Base-by-base conservation (phyloP, 768 basidiomycete genomes). In the Pholiota molesta region DNA sequence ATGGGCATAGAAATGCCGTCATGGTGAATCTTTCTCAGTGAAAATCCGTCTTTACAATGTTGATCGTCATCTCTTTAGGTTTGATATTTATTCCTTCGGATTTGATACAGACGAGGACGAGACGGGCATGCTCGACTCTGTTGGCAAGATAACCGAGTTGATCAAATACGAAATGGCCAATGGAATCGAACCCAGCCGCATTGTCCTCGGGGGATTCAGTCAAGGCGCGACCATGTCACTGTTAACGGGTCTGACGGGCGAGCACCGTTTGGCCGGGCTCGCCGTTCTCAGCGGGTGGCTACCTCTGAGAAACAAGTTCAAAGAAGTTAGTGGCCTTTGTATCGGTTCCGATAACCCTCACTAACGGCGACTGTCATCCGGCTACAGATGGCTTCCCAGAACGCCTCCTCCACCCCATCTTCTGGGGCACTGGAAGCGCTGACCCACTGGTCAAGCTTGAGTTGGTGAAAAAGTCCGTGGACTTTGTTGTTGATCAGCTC, bases 171-270 rank as follows among this genome's bases (percentile, higher is more conserved):
- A 98, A 74, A 79, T 95, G 51, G 64, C 57, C 52, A 79, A 81
- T 8, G 92, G 92, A 35, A 85, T 90, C 56, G 81, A 86, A 9
- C 76, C 89, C 26, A 79, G 81, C 58, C 85, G 90, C 55, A 90
- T 97, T 68, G 83, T 97, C 33, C 74, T 98, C 23, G 94, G 93
- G 37, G 95, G 95, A 10, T 97, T 96, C 77, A 90, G 88, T 62
- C 95, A 97, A 72, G 95, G 93, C 39, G 92, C 81, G 42, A 85
- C 88, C 23, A 88, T 96, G 80, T 82, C 87, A 8, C 78, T 95
- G n/a, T 75, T 95, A 53, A 86, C 87, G 3, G 93, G 87, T 8
- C 77, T 96, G 60, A 90, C 86, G 1, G 79, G 78, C 2, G 85
- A 86, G 65, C 78, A 84, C 62, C 87, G 86, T 67, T 78, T 95